phyloP scores from a whole-genome alignment of 495 filamentous ascomycete species.

The Lophiotrema nucula region DNA sequence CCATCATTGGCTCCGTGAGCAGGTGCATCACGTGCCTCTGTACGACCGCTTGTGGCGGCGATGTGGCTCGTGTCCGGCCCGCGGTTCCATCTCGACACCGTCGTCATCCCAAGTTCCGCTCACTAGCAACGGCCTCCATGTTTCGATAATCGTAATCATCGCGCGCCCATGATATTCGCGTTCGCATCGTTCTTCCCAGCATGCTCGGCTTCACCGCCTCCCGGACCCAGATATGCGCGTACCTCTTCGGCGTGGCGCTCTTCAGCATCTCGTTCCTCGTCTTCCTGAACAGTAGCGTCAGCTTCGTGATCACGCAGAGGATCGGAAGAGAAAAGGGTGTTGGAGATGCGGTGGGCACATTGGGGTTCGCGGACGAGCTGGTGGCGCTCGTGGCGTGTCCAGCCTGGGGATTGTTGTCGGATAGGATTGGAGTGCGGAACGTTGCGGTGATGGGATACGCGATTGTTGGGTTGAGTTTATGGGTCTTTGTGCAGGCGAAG shows the following conservation, averaged over 20 bases:
- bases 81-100: too few species aligned
- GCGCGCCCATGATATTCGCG: too few species aligned
- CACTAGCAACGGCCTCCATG: too few species aligned
- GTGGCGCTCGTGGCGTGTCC: constrained; percentile 89
- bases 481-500: constrained; percentile 77
- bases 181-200: too few species aligned
- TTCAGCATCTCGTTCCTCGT: constrained; percentile 97
- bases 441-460: constrained; percentile 71
- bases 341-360: constrained; percentile 85
- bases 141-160: too few species aligned
- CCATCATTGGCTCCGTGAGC: too few species aligned
- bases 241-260: constrained; percentile 83
- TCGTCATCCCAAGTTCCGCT: too few species aligned
- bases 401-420: constrained; percentile 86
- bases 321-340: constrained; percentile 73
- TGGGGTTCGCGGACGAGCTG: constrained; percentile 94
- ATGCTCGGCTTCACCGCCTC: constrained; percentile 59
- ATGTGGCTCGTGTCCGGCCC: too few species aligned
- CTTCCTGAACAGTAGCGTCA: constrained; percentile 90
- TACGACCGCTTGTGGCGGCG: too few species aligned
- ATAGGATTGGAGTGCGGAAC: constrained; percentile 77
- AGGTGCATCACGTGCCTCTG: too few species aligned
- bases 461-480: constrained; percentile 72
- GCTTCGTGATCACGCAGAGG: constrained; percentile 90
- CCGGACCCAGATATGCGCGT: constrained; percentile 72